Base-by-base conservation (phyloP, 2,329 filamentous ascomycete genomes). In the Fusarium veterinarium region DNA sequence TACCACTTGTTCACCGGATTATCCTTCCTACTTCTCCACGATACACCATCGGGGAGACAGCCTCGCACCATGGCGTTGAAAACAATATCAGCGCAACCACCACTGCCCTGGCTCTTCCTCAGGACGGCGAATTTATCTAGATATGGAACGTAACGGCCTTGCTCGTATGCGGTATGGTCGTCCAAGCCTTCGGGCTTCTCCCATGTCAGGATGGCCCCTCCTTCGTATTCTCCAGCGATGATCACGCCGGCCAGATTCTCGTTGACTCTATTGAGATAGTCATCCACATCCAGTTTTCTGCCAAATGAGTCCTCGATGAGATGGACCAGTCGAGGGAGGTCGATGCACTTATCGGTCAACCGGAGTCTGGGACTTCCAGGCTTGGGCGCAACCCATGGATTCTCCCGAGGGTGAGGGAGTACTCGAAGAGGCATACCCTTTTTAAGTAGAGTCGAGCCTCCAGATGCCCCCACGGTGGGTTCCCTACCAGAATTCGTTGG, bases 1-100 rank as follows among this genome's bases (percentile, higher is more conserved):
- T 99, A 99, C 96, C 96, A 99, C 80, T 98, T 98, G 80, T 99
- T 99, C 8, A 99, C 96, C 0, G 95, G 95, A 79, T 99, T 98
- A 79, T 95, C 90, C 78, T 92, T 92, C 57, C 96, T 87, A 79
- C 93, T 97, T 63, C 95, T 88, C 96, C 96, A 99, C 78, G 95
- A 97, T 4, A 98, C 93, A 2, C 96, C 96, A 5, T 90, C 83
- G 0, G 95, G 95, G 75, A 98, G 97, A 76, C 95, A 97, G 25
- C 92, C 91, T 33, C 93, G 89, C 9, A 97, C 94, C 93, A 99
- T 97, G 38, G 95, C 92, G 71, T 97, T 97, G 84, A 98, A 99
- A 12, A 99, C 93, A 42, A 98, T 92, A 79, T 99, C 96, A 3
- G 96, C 95, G 6, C 98, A 95, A 6, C 96, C 95, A 3, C 94